Evolutionary conservation across 2,329 filamentous ascomycete genomes (phyloP).

Genomic region (Fusarium sp.): DNA sequence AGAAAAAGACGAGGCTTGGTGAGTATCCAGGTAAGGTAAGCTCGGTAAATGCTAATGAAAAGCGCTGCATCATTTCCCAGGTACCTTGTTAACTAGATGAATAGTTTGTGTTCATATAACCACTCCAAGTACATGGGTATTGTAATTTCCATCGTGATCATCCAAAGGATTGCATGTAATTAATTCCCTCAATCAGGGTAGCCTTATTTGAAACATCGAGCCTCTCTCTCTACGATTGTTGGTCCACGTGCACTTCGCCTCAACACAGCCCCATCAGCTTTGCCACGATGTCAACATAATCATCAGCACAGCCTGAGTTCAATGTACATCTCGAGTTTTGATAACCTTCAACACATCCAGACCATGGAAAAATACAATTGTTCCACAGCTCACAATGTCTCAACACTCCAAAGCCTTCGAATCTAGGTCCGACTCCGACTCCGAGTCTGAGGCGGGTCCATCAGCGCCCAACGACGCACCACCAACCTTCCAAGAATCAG

Average conservation of each 20-base stretch:
- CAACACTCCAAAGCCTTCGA: neutral
- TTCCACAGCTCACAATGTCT: no score
- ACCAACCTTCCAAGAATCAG: constrained; percentile 26
- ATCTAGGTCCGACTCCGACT: neutral
- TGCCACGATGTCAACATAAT: neutral
- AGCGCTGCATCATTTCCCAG: neutral
- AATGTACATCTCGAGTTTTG: neutral
- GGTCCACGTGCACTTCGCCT: neutral
- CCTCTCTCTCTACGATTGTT: neutral
- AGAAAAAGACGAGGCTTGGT: neutral
- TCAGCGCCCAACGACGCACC: neutral
- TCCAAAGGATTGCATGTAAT: neutral
- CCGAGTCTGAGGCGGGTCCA: neutral
- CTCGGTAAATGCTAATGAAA: neutral
- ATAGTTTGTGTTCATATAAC: neutral
- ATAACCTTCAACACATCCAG: neutral
- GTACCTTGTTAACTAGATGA: neutral
- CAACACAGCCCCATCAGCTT: neutral
- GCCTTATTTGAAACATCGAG: neutral
- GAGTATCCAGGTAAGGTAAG: neutral
- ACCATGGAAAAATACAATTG: no score
- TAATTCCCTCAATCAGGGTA: neutral
- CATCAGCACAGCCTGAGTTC: neutral
- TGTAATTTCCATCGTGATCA: neutral
- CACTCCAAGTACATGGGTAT: neutral